Evolutionary conservation across 768 basidiomycete genomes (phyloP), one percentile per base, ranked within the genome.

Genomic region (Tricholoma terreum): DNA sequence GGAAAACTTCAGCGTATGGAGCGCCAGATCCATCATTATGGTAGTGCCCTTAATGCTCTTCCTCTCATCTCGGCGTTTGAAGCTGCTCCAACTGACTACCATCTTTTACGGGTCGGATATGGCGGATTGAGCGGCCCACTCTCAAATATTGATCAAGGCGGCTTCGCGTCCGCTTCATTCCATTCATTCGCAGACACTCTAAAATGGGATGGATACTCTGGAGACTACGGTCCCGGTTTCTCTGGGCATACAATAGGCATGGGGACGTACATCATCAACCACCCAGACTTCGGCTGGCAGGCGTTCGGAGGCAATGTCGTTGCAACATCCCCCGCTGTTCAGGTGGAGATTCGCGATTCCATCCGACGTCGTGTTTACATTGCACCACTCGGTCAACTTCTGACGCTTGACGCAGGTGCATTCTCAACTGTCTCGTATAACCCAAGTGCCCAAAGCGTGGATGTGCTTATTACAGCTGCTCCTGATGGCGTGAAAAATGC

Each of bases 211-310:
- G 83, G 67, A 2, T 83, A 83, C 63, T 82, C 81, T 1, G 82
- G 82, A 49, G 83, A 84, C 63, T 84, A 83, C 61, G 83, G 83
- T 46, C 83, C 83, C 6, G 82, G 82, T 67, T 82, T 83, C 64
- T 80, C 80, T 50, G 81, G 82, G 10, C 79, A 80, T 63, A 62
- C 77, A 5, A 77, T 83, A 74, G 79, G 79, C 27, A 78, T 77
- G 57, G 76, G 75, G 48, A 77, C 77, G 0, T 76, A 71, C 50
- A 71, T 84, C 62, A 67, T 83, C 58, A 72, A 82, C 57, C 81
- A 83, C 55, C 80, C 81, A 17, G 75, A 77, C 60, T 83, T 83
- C 62, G 83, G 82, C n/a, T 83, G 82, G 82, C 81, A 83, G 65
- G 81, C 81, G 8, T 82, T 83, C 61, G 82, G 82, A 43, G 82